Conservation (phyloP, 164 flowering plant genomes). For the Macadamia integrifolia region DNA sequence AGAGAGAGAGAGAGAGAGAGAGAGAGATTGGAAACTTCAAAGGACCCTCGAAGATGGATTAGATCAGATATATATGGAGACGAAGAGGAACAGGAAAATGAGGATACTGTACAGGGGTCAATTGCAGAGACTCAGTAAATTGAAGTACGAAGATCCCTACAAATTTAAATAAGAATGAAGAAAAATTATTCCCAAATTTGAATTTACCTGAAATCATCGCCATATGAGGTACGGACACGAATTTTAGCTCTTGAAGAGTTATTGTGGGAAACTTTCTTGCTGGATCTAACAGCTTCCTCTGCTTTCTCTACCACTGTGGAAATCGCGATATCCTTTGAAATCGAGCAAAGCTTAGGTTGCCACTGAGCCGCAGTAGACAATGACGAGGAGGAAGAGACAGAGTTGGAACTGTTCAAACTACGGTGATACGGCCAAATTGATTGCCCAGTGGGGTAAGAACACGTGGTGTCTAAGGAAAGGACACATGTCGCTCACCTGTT, state of each 20-base stretch:
- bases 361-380: background rate
- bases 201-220: background rate
- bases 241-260: background rate
- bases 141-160: too few relatives aligned
- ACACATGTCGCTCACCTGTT: too few relatives aligned
- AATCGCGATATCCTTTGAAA: conserved; percentile 7
- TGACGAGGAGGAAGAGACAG: background rate
- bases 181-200: background rate
- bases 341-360: conserved; percentile 13
- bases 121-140: too few relatives aligned
- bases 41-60: too few relatives aligned
- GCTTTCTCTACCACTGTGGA: background rate
- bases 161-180: background rate
- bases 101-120: too few relatives aligned
- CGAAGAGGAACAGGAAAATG: too few relatives aligned
- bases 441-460: too few relatives aligned
- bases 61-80: too few relatives aligned
- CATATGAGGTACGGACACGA: background rate
- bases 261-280: background rate
- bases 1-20: too few relatives aligned
- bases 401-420: background rate
- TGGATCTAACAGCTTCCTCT: conserved; percentile 4
- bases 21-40: too few relatives aligned
- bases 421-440: background rate
- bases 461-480: too few relatives aligned